Percentiles rank a stretch among this genome's conserved stretches.
phyloP scores from a whole-genome alignment of 2,329 filamentous ascomycete species.

The Trichoderma harzianum region DNA sequence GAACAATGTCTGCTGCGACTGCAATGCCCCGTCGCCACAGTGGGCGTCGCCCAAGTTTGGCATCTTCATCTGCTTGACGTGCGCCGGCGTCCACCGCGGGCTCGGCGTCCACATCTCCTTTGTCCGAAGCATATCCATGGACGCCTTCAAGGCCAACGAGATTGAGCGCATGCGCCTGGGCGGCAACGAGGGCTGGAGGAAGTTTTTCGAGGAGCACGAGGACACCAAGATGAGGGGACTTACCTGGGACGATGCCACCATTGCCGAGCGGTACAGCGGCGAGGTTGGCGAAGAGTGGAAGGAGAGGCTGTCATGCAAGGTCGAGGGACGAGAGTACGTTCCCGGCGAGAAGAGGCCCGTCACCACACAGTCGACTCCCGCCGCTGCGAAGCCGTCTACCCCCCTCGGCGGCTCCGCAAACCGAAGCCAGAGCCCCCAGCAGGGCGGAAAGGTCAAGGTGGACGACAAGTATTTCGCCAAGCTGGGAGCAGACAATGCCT shows the following conservation, averaged over 20 bases:
- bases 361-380: slow-evolving; percentile 33
- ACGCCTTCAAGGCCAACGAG: slow-evolving; percentile 91
- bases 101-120: slow-evolving; percentile 98
- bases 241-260: slow-evolving; percentile 81
- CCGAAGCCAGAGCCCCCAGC: slow-evolving; percentile 39
- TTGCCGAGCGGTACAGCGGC: slow-evolving; percentile 84
- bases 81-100: slow-evolving; percentile 89
- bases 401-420: slow-evolving; percentile 39
- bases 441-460: slow-evolving; percentile 54
- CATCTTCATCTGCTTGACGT: slow-evolving; percentile 96
- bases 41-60: slow-evolving; percentile 98
- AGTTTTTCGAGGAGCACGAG: slow-evolving; percentile 76
- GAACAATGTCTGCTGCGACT: slow-evolving; percentile 93
- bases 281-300: slow-evolving; percentile 95
- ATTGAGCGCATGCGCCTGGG: slow-evolving; percentile 91
- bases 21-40: slow-evolving; percentile 91
- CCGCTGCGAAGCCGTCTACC: slow-evolving; percentile 38
- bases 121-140: slow-evolving; percentile 96
- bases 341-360: slow-evolving; percentile 59
- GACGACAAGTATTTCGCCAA: slow-evolving; percentile 89
- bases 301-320: slow-evolving; percentile 79
- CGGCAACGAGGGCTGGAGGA: slow-evolving; percentile 82
- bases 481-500: slow-evolving; percentile 79
- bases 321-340: slow-evolving; percentile 84
- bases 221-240: slow-evolving; percentile 64